These are phyloP conservation scores for Sugiyamaella pinicola DNA, from an alignment of 1,139 yeast species.

Conservation along the genomic window DNA sequence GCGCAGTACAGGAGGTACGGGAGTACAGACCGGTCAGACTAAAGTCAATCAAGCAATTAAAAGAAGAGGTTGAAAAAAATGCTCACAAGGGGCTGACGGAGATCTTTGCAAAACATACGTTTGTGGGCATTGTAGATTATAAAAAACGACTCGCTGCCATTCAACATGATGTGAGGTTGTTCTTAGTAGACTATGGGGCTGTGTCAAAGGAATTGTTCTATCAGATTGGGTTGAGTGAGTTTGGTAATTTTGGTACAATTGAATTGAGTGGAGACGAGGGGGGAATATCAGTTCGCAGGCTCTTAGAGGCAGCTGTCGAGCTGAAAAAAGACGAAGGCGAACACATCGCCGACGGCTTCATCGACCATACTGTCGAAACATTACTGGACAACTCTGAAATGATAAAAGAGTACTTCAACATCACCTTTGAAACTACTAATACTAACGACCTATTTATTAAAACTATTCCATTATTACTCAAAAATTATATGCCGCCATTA, in stretches of 20 bases:
- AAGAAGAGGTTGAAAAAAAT: conserved; percentile 51
- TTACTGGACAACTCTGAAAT: conserved; percentile 53
- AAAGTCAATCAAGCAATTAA: conserved; percentile 51
- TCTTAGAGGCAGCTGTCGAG: conserved; percentile 21
- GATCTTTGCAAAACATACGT: conserved; percentile 68
- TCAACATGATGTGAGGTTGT: conserved; percentile 78
- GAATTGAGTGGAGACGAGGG: conserved; percentile 44
- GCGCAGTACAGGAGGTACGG: background rate
- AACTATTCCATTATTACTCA: conserved; percentile 68
- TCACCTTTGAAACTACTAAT: conserved; percentile 44
- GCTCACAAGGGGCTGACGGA: conserved; percentile 62
- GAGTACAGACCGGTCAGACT: conserved; percentile 29
- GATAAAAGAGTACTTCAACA: conserved; percentile 76
- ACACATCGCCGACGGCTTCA: background rate
- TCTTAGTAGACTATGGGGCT: conserved; percentile 78
- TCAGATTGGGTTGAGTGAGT: conserved; percentile 75
- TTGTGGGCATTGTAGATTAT: conserved; percentile 82
- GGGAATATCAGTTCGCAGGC: conserved; percentile 27
- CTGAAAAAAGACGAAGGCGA: conserved; percentile 3
- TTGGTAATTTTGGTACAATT: conserved; percentile 77
- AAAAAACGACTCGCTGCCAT: conserved; percentile 70
- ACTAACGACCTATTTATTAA: conserved; percentile 27
- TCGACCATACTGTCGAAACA: conserved; percentile 19
- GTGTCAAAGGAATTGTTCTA: conserved; percentile 69
- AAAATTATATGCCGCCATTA: conserved; percentile 62